Evolutionary conservation across 2,329 filamentous ascomycete species (phyloP), one percentile per base, ranked within the genome.

Genomic region (Pochonia chlamydosporia): DNA sequence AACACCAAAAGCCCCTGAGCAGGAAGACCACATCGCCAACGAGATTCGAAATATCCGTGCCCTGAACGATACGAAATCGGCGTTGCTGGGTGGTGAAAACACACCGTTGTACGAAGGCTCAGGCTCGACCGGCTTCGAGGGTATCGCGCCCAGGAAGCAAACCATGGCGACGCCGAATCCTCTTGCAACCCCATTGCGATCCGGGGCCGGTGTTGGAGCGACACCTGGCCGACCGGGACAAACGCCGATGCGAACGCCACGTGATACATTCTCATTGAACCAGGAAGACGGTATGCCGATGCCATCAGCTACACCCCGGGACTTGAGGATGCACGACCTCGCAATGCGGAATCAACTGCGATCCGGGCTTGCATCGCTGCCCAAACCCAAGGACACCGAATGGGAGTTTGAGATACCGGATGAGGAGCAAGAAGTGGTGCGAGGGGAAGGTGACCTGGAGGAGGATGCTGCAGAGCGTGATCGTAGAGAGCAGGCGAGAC

Each of bases 21-120:
- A 96, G 63, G 91, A 99, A 63, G 93, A 99, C 59, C 85, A 89
- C 55, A 93, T 99, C 49, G 90, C 92, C 54, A 99, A 97, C 63
- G 93, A 99, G 67, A 92, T 97, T 52, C 83, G 85, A 49, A 97
- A 99, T 63, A 96, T 96, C 41, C 82, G 87, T 54, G 89, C 93
- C 7, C 73, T 96, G 43, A 97, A 90, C 1, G 87, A 95, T 61
- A 97, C 92, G 0, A 88, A 97, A 59, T 97, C 93, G 18, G 95
- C 89, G 9, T 73, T 99, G 8, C 75, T 99, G 1, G 93, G 93
- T 51, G 93, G 92, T 13, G 93, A 99, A 55, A 97, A 97, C 59
- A 91, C 90, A 0, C 88, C 89, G 37, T 75, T 99, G 10, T 81
- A 90, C 49, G 88, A 96, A 60, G 89, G 89, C 5, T 71, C 77